phyloP scores from a whole-genome alignment of 352 stramenopile genomes.

The Phytophthora sojae region DNA sequence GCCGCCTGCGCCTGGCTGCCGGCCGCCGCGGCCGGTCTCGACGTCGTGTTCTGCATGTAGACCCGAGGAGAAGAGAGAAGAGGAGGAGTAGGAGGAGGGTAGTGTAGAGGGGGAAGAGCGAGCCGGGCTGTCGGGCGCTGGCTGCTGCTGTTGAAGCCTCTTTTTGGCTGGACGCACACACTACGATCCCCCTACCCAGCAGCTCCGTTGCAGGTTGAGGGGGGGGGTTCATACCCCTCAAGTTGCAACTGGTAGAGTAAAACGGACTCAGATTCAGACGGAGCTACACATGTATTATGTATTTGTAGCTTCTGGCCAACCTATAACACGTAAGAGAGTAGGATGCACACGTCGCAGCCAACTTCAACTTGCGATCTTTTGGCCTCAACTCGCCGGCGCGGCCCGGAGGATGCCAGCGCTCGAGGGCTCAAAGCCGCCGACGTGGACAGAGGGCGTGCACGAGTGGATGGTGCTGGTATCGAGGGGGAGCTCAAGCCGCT shows the following conservation, averaged over 20 bases:
- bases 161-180: slow-evolving; percentile 18
- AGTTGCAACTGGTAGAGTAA: neutral
- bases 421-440: slow-evolving; percentile 66
- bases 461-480: neutral
- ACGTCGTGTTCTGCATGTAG: slow-evolving; percentile 38
- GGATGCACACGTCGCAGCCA: neutral
- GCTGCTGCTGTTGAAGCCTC: slow-evolving; percentile 25
- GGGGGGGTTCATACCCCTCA: neutral
- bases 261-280: slow-evolving; percentile 1
- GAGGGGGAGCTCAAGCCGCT: neutral
- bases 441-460: slow-evolving; percentile 30
- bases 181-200: slow-evolving; percentile 15
- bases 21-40: slow-evolving; percentile 10
- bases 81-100: neutral
- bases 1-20: slow-evolving; percentile 8
- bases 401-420: neutral
- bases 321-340: neutral
- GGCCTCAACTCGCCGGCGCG: neutral
- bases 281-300: too few relatives aligned
- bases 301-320: too few relatives aligned
- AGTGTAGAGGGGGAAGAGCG: slow-evolving; percentile 10
- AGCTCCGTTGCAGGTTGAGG: slow-evolving; percentile 14
- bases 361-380: neutral
- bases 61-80: neutral
- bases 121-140: slow-evolving; percentile 11